Evolutionary conservation across 331 rosid genomes (phyloP).

Genomic region (Dryas integrifolia): DNA sequence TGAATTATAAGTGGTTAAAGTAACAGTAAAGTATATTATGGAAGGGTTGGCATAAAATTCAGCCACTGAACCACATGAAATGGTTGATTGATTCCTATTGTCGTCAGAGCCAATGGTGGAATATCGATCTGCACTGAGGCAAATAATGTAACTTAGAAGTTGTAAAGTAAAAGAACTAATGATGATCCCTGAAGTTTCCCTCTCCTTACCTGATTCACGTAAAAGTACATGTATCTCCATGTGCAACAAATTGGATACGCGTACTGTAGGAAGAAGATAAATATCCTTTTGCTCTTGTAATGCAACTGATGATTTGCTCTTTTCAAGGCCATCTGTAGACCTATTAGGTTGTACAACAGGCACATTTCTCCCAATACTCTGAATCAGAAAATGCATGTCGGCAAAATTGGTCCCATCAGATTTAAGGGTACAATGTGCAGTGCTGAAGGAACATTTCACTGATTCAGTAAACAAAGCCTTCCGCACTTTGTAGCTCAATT

Average conservation of each 20-base stretch:
- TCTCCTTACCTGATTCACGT: slow-evolving; percentile 72
- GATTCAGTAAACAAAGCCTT: slow-evolving; percentile 61
- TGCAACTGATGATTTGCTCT: slow-evolving; percentile 52
- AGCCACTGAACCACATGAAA: slow-evolving; percentile 57
- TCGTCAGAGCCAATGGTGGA: slow-evolving; percentile 40
- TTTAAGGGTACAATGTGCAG: slow-evolving; percentile 57
- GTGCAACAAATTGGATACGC: slow-evolving; percentile 71
- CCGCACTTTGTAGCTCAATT: slow-evolving; percentile 78
- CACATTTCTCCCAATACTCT: slow-evolving; percentile 62
- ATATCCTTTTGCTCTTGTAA: slow-evolving; percentile 80
- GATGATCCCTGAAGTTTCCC: slow-evolving; percentile 24
- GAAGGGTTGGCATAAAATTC: slow-evolving; percentile 81
- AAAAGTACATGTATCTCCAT: slow-evolving; percentile 65
- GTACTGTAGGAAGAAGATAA: slow-evolving; percentile 85
- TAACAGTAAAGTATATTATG: slow-evolving; percentile 61
- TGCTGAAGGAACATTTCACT: slow-evolving; percentile 64
- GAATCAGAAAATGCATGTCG: slow-evolving; percentile 77
- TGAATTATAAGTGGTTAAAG: slow-evolving; percentile 49
- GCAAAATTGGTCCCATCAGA: slow-evolving; percentile 48
- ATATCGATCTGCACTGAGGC: slow-evolving; percentile 45
- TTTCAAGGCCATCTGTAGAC: slow-evolving; percentile 33
- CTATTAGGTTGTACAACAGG: slow-evolving; percentile 56
- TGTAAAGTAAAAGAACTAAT: neutral
- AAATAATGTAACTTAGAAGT: neutral
- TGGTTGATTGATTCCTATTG: slow-evolving; percentile 57